These are phyloP conservation scores for Suhomyces emberorum DNA, from an alignment of 805 yeast species.

Conservation along the genomic window DNA sequence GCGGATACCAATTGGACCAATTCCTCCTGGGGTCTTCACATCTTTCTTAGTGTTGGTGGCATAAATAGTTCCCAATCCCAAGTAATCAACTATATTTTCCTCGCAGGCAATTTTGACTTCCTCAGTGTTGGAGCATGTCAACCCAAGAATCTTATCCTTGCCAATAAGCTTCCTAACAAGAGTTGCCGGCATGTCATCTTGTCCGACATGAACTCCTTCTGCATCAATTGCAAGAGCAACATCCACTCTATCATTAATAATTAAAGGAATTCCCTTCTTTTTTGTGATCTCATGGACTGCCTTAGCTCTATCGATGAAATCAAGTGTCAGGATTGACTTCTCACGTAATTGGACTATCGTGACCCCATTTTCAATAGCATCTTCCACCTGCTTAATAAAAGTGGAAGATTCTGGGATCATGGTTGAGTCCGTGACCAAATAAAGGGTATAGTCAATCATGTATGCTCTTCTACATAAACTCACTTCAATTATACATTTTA, in stretches of 20 bases:
- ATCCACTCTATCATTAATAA: slow-evolving; percentile 84
- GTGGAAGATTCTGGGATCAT: slow-evolving; percentile 57
- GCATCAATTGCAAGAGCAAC: slow-evolving; percentile 88
- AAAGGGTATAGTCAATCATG: slow-evolving; percentile 55
- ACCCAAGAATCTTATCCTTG: slow-evolving; percentile 71
- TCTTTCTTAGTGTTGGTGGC: slow-evolving; percentile 69
- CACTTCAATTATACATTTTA: too few species aligned
- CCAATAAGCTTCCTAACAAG: slow-evolving; percentile 66
- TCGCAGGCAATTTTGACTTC: slow-evolving; percentile 54
- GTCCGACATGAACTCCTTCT: slow-evolving; percentile 92
- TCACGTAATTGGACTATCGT: slow-evolving; percentile 84
- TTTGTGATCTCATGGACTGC: slow-evolving; percentile 61
- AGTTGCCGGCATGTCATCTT: slow-evolving; percentile 72
- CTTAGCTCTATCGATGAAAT: slow-evolving; percentile 60
- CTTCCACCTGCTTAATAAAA: slow-evolving; percentile 59
- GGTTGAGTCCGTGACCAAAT: slow-evolving; percentile 76
- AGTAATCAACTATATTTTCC: slow-evolving; percentile 62
- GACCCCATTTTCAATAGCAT: slow-evolving; percentile 66
- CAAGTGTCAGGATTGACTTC: slow-evolving; percentile 64
- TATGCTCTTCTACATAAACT: too few species aligned
- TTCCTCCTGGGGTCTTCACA: slow-evolving; percentile 45
- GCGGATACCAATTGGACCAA: slow-evolving; percentile 66
- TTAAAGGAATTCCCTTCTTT: slow-evolving; percentile 61
- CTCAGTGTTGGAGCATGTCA: slow-evolving; percentile 59
- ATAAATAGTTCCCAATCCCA: slow-evolving; percentile 81